Evolutionary conservation across 2,329 filamentous ascomycete species (phyloP), one percentile per base, ranked within the genome.

Genomic region (Diaporthe aspalathi): DNA sequence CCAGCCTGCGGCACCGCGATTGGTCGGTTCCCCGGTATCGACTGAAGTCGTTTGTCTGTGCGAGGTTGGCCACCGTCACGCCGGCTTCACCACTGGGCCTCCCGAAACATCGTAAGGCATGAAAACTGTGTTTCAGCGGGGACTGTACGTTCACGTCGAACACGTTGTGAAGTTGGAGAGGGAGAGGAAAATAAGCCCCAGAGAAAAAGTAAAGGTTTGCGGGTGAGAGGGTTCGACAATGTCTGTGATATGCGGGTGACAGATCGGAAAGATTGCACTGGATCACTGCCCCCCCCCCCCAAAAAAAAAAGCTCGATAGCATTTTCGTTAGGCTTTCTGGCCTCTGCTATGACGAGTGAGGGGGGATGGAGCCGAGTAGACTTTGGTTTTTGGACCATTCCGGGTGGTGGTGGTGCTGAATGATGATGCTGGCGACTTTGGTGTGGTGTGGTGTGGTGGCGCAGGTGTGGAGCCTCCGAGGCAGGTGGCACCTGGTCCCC

Each of bases 101-200:
- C 29, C 60, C 60, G 60, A 65, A 50, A 65, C 60, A 65, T 65
- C 45, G 29, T 20, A 35, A 65, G 45, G 60, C 60, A 65, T 65
- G 16, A 50, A 38, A 32, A 20, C 45, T 24, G 60, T 50, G 60
- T 65, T 65, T 65, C 60, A 65, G 60, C 29, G 60, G 45, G 29
- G 60, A 65, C 60, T 35, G 35, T 17, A 38, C 29, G 27, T 50
- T 65, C 60, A 38, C 43, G 24, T 65, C 43, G 4, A 50, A 12
- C 20, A n/a, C 12, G n/a, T 22, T 50, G 27, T 22, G 3, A 63
- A 17, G n/a, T 49, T 20, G n/a, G 45, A 35, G 38, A 50, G 38
- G 45, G 20, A 50, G 50, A 65, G 60, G 29, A 65, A 50, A 50
- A 65, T 38, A 50, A 24, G 50, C n/a, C 45, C 45, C 14, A 9